Base-by-base conservation (phyloP, 495 filamentous ascomycete genomes). In the Parathielavia hyrcaniae region DNA sequence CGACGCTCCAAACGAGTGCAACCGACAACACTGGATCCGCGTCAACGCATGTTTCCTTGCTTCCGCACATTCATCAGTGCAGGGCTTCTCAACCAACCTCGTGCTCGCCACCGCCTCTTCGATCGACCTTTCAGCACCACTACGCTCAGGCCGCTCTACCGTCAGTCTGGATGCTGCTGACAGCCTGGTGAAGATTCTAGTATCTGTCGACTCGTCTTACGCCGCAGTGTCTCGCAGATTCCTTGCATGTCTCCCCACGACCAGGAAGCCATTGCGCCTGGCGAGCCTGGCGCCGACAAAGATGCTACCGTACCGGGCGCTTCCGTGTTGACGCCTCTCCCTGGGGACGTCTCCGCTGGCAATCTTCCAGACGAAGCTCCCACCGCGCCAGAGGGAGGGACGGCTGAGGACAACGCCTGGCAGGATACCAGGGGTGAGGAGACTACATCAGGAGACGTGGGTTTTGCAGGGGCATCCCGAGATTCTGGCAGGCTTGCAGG, bases 231-330 rank as follows among this genome's bases (percentile, higher is more conserved):
- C 7, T n/a, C 35, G 35, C 46, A 26, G 46, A 8, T 43, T 47
- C 52, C 47, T 67, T 71, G 67, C 58, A 71, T 71, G 69, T 71
- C 69, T 69, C 62, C 66, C 58, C 64, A 62, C 57, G 52, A 57
- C 60, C 59, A 66, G 50, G 51, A 59, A 39, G 49, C 48, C 45
- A 59, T 47, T 36, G 39, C 62, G 35, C 39, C 59, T 45, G 62
- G 61, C 65, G 61, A 56, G 32, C 49, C 63, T 47, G 67, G 62
- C 60, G 38, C 19, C 48, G 17, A 46, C 34, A 23, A 55, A 41
- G 50, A 68, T 63, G 62, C 34, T n/a, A 38, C 61, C 17, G 43
- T 12, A 9, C 12, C 47, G 11, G 54, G 41, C 30, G 22, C 49
- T 52, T 53, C 34, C n/a, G 61, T 60, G 47, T 30, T 67, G 61